These are phyloP conservation scores for Pestalotiopsis sp. DNA, from an alignment of 2,329 filamentous ascomycete genomes.

Conservation along the genomic window DNA sequence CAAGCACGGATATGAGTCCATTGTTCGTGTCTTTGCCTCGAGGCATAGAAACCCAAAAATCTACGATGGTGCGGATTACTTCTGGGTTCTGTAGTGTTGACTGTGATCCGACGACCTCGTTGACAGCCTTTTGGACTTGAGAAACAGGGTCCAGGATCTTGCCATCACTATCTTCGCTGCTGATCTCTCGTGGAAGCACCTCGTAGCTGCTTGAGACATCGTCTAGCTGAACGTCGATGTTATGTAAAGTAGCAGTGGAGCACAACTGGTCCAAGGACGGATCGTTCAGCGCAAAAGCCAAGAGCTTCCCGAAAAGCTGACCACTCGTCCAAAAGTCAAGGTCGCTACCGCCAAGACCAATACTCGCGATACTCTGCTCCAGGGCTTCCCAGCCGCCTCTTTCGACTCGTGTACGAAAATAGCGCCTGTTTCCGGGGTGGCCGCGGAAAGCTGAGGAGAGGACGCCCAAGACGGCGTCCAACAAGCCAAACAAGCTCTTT, in stretches of 20 bases:
- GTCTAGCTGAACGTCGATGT: conserved; percentile 20
- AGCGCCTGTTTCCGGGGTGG: conserved; percentile 85
- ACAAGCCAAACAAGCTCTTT: conserved; percentile 65
- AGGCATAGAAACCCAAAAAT: conserved; percentile 66
- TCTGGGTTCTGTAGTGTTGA: conserved; percentile 62
- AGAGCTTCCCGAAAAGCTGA: conserved; percentile 80
- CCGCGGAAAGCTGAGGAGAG: conserved; percentile 75
- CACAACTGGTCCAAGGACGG: conserved; percentile 74
- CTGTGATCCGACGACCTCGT: conserved; percentile 51
- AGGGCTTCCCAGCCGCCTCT: conserved; percentile 79
- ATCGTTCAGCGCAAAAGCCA: conserved; percentile 81
- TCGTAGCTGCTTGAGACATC: conserved; percentile 11
- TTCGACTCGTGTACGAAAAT: conserved; percentile 77
- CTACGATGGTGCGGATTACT: conserved; percentile 63
- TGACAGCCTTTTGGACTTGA: conserved; percentile 41
- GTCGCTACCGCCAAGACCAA: conserved; percentile 66
- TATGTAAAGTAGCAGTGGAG: conserved; percentile 43
- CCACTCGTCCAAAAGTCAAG: conserved; percentile 69
- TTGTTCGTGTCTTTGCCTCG: conserved; percentile 46
- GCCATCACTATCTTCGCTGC: conserved; percentile 6
- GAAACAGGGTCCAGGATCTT: conserved; percentile 18
- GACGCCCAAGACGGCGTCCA: conserved; percentile 73
- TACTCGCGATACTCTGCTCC: conserved; percentile 71
- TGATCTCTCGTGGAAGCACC: conserved; percentile 21
- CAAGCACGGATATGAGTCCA: conserved; percentile 58